Percentiles rank a stretch among this genome's conserved stretches.
These are phyloP conservation scores for Trametes sanguinea DNA, from an alignment of 768 basidiomycete species.

Conservation along the genomic window DNA sequence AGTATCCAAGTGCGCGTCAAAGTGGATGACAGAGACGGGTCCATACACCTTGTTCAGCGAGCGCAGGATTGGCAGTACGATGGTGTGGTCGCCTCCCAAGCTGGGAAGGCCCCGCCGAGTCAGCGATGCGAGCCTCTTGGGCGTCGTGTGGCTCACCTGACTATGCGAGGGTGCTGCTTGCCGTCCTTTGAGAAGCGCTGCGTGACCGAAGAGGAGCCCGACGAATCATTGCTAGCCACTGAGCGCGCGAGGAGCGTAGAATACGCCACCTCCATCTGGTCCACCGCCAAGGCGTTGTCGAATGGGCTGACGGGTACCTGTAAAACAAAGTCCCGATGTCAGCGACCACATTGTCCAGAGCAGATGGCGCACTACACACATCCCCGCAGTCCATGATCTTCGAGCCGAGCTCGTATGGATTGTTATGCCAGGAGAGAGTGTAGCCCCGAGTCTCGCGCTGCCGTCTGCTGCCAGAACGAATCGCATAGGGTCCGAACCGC, in stretches of 20 bases:
- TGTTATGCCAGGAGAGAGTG: constrained; percentile 69
- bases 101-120: constrained; percentile 16
- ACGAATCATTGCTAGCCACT: constrained; percentile 33
- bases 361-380: constrained; percentile 38
- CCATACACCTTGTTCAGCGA: constrained; percentile 80
- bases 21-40: constrained; percentile 81
- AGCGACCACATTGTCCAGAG: not conserved
- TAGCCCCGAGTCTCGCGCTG: constrained; percentile 63
- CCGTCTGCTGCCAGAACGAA: constrained; percentile 76
- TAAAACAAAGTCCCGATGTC: not conserved
- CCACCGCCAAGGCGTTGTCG: constrained; percentile 80
- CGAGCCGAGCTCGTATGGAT: constrained; percentile 59
- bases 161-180: constrained; percentile 68
- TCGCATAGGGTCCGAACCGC: constrained; percentile 85
- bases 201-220: constrained; percentile 21
- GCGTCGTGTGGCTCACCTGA: constrained; percentile 45
- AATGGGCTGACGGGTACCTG: constrained; percentile 79
- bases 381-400: constrained; percentile 85
- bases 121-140: not conserved
- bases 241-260: constrained; percentile 68
- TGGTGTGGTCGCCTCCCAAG: constrained; percentile 85
- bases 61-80: constrained; percentile 83
- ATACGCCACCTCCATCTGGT: constrained; percentile 88
- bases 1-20: constrained; percentile 78
- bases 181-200: constrained; percentile 54